Conservation (phyloP, 306 rosid species). For the Cyclanthera cordifolia region DNA sequence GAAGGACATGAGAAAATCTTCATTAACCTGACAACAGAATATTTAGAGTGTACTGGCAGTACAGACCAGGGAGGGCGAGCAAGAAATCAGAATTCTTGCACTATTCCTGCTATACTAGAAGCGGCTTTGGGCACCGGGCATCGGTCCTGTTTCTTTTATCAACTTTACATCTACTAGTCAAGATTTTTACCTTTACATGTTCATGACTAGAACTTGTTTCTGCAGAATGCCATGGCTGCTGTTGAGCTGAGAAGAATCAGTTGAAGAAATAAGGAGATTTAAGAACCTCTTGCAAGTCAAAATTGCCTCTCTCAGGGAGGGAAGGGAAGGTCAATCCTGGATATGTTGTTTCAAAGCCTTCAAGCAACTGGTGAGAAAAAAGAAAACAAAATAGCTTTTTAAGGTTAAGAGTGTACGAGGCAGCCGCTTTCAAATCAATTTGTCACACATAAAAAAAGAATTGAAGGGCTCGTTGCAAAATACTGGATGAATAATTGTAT, state of each 20-base stretch:
- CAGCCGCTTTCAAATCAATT: background rate
- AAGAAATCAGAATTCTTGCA: background rate
- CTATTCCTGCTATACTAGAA: background rate
- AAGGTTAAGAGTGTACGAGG: background rate
- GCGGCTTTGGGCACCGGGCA: background rate
- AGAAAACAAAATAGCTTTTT: conserved; percentile 16
- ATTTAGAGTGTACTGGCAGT: background rate
- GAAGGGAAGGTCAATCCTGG: conserved; percentile 57
- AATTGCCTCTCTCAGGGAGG: conserved; percentile 61
- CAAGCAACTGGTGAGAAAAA: conserved; percentile 43
- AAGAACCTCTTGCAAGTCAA: conserved; percentile 59
- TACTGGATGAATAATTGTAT: background rate
- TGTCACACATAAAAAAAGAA: background rate
- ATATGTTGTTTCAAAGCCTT: conserved; percentile 52
- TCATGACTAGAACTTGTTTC: background rate
- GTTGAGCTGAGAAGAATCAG: conserved; percentile 18
- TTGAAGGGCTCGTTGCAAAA: background rate
- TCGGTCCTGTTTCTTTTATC: background rate
- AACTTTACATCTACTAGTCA: background rate
- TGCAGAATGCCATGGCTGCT: background rate
- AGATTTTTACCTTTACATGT: conserved; percentile 6
- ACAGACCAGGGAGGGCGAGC: background rate
- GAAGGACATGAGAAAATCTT: background rate
- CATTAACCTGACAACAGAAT: background rate
- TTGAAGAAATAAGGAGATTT: conserved; percentile 72